A percentile compares a stretch with the other conserved stretches of the same genome.
phyloP scores from a whole-genome alignment of 2,329 filamentous ascomycete species.

The Mariannaea sp. region DNA sequence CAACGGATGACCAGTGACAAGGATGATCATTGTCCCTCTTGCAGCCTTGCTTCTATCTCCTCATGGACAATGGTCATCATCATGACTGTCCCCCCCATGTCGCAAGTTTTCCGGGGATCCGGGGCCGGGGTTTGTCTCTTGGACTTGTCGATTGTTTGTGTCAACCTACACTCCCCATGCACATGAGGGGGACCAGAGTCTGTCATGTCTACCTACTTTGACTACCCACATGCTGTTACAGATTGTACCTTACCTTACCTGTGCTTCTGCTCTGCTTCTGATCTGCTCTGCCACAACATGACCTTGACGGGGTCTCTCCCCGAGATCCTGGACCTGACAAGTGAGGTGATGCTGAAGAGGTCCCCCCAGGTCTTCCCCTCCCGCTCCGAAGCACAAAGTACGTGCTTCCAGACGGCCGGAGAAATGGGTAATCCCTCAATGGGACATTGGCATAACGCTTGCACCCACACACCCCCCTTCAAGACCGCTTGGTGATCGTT shows the following conservation, averaged over 20 bases:
- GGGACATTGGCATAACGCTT: not conserved
- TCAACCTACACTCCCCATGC: slow-evolving; percentile 9
- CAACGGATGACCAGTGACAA: slow-evolving; percentile 5
- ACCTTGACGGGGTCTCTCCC: not conserved
- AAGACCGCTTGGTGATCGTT: slow-evolving; percentile 13
- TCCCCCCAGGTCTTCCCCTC: no score
- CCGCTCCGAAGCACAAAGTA: not conserved
- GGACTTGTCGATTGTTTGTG: slow-evolving; percentile 11
- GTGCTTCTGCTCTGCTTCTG: no score
- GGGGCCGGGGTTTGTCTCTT: slow-evolving; percentile 24
- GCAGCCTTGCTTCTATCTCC: slow-evolving; percentile 22
- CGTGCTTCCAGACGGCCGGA: not conserved
- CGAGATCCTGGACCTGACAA: not conserved
- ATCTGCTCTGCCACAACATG: not conserved
- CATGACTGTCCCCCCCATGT: slow-evolving; percentile 20
- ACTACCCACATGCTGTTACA: not conserved
- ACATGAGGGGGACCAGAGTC: no score
- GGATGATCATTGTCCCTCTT: slow-evolving; percentile 2
- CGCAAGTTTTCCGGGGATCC: slow-evolving; percentile 29
- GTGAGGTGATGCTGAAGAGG: not conserved
- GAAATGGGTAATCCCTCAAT: slow-evolving; percentile 3
- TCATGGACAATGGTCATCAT: slow-evolving; percentile 23
- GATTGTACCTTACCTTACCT: no score
- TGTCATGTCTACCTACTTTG: no score
- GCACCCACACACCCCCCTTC: not conserved